phyloP scores from a whole-genome alignment of 768 basidiomycete genomes.

The Leccinum pellstonianum region DNA sequence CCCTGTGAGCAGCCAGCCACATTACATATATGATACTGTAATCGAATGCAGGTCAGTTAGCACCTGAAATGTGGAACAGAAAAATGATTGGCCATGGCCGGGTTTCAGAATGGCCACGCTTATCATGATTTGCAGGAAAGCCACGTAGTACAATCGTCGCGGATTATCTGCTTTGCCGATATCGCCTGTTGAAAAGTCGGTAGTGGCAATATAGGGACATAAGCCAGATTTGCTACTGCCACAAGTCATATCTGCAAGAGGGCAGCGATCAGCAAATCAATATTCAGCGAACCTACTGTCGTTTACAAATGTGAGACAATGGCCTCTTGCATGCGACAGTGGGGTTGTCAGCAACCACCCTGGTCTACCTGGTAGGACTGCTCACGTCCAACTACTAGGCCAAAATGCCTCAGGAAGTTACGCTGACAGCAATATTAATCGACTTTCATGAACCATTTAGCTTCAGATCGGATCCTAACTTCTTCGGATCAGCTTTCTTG shows the following conservation, averaged over 20 bases:
- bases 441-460: background rate
- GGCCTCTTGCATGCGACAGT: background rate
- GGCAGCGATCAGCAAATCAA: no score
- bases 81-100: background rate
- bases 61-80: constrained; percentile 9
- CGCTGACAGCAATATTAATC: background rate
- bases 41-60: background rate
- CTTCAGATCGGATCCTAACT: background rate
- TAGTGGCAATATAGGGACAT: background rate
- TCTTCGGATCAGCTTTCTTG: background rate
- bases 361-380: background rate
- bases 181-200: background rate
- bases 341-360: no score
- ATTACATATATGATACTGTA: background rate
- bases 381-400: background rate
- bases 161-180: background rate
- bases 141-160: background rate
- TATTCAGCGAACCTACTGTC: background rate
- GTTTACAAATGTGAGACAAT: background rate
- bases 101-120: constrained; percentile 38
- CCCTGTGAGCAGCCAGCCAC: background rate
- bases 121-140: background rate
- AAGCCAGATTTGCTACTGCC: background rate
- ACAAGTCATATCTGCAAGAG: no score
- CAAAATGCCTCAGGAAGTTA: background rate